Conservation (phyloP, 805 yeast genomes). For the Hanseniaspora valbyensis region DNA sequence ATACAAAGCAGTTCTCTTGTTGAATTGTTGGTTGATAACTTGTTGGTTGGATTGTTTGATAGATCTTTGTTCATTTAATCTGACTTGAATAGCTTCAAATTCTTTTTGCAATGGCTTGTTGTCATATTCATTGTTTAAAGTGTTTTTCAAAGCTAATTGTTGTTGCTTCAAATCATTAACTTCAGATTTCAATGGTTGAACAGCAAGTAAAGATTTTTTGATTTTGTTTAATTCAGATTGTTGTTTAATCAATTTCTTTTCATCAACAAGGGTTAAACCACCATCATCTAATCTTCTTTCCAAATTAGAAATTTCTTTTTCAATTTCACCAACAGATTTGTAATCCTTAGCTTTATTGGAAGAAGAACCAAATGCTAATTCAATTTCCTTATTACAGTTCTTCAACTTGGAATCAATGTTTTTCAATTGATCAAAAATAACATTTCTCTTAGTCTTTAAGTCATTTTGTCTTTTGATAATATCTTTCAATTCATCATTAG, state of each 20-base stretch:
- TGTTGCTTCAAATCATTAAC: constrained; percentile 70
- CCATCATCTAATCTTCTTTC: constrained; percentile 74
- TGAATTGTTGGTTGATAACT: constrained; percentile 53
- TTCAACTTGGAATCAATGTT: constrained; percentile 57
- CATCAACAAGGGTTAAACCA: constrained; percentile 75
- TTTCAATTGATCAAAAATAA: constrained; percentile 55
- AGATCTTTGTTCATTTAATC: constrained; percentile 54
- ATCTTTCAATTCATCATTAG: constrained; percentile 37
- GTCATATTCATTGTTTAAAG: constrained; percentile 39
- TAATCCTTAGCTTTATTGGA: constrained; percentile 46
- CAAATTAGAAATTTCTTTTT: constrained; percentile 49
- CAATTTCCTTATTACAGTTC: constrained; percentile 65
- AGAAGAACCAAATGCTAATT: constrained; percentile 33
- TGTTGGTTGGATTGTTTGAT: constrained; percentile 51
- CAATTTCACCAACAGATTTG: constrained; percentile 59
- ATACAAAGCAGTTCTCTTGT: constrained; percentile 55
- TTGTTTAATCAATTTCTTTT: constrained; percentile 74
- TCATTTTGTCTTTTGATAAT: constrained; percentile 39
- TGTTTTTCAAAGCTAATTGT: constrained; percentile 62
- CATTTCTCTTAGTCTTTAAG: constrained; percentile 37
- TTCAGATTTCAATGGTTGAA: constrained; percentile 64
- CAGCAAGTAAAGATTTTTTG: constrained; percentile 61
- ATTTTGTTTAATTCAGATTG: constrained; percentile 71
- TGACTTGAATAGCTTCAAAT: constrained; percentile 57
- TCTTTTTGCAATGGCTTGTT: constrained; percentile 56